phyloP scores from a whole-genome alignment of 345 rosid genomes.

The Streptanthus diversifolius region DNA sequence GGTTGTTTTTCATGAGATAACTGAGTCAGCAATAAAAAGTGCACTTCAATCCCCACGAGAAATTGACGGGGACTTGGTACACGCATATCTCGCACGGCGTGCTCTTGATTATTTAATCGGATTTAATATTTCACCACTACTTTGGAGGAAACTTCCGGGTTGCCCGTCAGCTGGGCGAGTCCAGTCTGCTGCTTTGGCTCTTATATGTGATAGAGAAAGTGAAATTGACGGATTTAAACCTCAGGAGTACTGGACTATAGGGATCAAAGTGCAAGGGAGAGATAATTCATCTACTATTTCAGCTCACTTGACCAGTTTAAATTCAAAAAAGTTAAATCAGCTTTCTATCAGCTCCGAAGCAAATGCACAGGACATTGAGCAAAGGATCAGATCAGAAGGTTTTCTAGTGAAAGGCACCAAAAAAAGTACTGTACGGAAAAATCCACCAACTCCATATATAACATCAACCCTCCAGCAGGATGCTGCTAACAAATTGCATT shows the following conservation, averaged over 20 bases:
- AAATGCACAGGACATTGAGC: conserved; percentile 56
- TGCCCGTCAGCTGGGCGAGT: conserved; percentile 98
- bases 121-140: conserved; percentile 85
- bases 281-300: conserved; percentile 39
- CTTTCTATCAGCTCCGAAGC: conserved; percentile 58
- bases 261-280: conserved; percentile 45
- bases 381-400: conserved; percentile 46
- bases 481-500: conserved; percentile 89
- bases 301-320: conserved; percentile 64
- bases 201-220: conserved; percentile 85
- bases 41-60: conserved; percentile 83
- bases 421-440: conserved; percentile 53
- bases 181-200: conserved; percentile 95
- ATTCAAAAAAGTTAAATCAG: conserved; percentile 68
- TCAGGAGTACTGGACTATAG: conserved; percentile 82
- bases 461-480: conserved; percentile 99
- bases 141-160: conserved; percentile 97
- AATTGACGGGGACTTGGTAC: conserved; percentile 78
- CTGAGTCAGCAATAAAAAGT: conserved; percentile 79
- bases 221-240: conserved; percentile 86
- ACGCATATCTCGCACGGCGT: conserved; percentile 91
- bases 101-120: conserved; percentile 98
- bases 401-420: conserved; percentile 59
- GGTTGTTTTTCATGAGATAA: conserved; percentile 93
- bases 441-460: conserved; percentile 91